A percentile compares a stretch with the other conserved stretches of the same genome.
These are phyloP conservation scores for Metschnikowia amazonensis DNA, from an alignment of 805 yeast species.

Conservation along the genomic window DNA sequence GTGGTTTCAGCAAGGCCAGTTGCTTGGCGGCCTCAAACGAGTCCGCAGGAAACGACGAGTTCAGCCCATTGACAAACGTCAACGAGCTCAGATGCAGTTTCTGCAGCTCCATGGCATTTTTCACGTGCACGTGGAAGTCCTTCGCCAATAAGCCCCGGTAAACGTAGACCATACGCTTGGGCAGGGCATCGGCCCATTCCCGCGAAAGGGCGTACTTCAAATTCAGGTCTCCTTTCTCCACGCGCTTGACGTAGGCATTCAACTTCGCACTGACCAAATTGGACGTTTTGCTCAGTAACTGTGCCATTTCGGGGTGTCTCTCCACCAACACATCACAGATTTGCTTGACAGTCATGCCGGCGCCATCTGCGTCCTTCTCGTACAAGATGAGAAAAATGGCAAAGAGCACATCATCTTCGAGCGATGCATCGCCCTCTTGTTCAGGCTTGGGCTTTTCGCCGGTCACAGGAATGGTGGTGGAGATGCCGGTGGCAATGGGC, in stretches of 20 bases:
- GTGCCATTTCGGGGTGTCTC: conserved; percentile 81
- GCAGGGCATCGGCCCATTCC: conserved; percentile 90
- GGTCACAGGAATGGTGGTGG: conserved; percentile 76
- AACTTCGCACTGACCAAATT: conserved; percentile 78
- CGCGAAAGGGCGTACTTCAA: conserved; percentile 72
- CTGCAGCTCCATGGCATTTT: conserved; percentile 56
- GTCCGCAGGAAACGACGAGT: conserved; percentile 16
- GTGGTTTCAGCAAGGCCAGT: conserved; percentile 34
- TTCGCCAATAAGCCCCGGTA: conserved; percentile 73
- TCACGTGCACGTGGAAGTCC: conserved; percentile 72
- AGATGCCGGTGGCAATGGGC: conserved; percentile 66
- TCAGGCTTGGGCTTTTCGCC: conserved; percentile 66
- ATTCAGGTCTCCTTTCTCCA: conserved; percentile 75
- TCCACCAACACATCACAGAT: conserved; percentile 72
- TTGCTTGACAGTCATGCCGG: conserved; percentile 89
- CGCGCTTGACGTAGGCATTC: conserved; percentile 80
- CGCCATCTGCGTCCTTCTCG: conserved; percentile 63
- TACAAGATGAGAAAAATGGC: conserved; percentile 71
- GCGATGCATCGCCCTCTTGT: conserved; percentile 53
- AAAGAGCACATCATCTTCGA: conserved; percentile 71
- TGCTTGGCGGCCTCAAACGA: conserved; percentile 37
- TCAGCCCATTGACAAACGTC: conserved; percentile 9
- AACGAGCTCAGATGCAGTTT: conserved; percentile 22
- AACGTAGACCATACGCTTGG: conserved; percentile 84
- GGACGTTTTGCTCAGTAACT: conserved; percentile 73